A percentile compares a stretch with the other conserved stretches of the same genome.
Conservation (phyloP, 495 filamentous ascomycete species). For the Hyaloscypha variabilis region DNA sequence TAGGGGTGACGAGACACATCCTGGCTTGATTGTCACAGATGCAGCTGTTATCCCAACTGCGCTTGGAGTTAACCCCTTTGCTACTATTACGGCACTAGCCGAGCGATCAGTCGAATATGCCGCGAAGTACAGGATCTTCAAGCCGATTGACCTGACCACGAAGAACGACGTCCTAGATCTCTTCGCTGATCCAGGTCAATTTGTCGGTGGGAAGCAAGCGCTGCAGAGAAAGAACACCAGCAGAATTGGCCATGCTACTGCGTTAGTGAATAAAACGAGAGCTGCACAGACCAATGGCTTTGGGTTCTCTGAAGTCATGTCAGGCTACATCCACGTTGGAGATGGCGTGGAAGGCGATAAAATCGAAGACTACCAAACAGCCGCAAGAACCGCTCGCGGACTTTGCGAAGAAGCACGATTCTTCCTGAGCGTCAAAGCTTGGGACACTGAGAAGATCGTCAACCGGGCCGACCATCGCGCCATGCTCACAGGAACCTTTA, state of each 20-base stretch:
- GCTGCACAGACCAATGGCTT: constrained; percentile 49
- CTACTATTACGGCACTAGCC: constrained; percentile 68
- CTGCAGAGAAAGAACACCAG: constrained; percentile 36
- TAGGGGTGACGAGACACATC: constrained; percentile 48
- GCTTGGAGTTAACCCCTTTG: constrained; percentile 71
- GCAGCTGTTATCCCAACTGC: constrained; percentile 64
- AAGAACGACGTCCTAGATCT: constrained; percentile 52
- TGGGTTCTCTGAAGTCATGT: constrained; percentile 67
- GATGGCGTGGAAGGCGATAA: constrained; percentile 45
- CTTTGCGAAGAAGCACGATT: constrained; percentile 58
- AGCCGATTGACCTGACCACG: constrained; percentile 46
- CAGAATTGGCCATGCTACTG: constrained; percentile 34
- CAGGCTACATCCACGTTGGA: constrained; percentile 59
- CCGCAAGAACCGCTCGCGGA: constrained; percentile 52
- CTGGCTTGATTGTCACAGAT: constrained; percentile 65
- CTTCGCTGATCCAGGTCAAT: constrained; percentile 27
- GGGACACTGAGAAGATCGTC: constrained; percentile 45
- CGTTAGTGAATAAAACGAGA: constrained; percentile 44
- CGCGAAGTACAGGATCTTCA: constrained; percentile 38
- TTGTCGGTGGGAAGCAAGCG: constrained; percentile 16
- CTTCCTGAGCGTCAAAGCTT: constrained; percentile 60
- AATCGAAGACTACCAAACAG: constrained; percentile 54
- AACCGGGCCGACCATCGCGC: constrained; percentile 51
- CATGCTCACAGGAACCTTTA: constrained; percentile 65
- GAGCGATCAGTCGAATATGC: constrained; percentile 61